Evolutionary conservation across 2,329 filamentous ascomycete species (phyloP).

Genomic region (Clonostachys solani): DNA sequence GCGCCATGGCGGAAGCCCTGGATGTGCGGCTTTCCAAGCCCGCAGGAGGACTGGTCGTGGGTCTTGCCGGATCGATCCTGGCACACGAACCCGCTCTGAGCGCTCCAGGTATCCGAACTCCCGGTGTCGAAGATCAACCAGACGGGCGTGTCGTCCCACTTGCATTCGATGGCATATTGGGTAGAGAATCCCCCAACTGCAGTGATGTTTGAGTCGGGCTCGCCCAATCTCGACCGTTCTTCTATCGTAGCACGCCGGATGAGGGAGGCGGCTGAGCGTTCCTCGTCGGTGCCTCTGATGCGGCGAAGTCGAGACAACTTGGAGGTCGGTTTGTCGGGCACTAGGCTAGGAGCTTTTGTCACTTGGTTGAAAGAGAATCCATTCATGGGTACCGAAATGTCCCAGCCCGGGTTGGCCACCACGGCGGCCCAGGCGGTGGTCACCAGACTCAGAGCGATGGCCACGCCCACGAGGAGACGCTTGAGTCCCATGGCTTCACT

Average conservation of each 20-base stretch:
- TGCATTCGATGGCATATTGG: constrained; percentile 34
- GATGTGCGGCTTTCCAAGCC: constrained; percentile 32
- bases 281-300: constrained; percentile 13
- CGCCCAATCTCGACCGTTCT: neutral
- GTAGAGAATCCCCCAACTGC: constrained; percentile 30
- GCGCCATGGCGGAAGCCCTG: constrained; percentile 32
- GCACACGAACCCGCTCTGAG: constrained; percentile 34
- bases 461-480: neutral
- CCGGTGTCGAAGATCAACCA: constrained; percentile 45
- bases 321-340: constrained; percentile 17
- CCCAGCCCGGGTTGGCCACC: constrained; percentile 11
- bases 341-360: constrained; percentile 16
- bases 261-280: constrained; percentile 21
- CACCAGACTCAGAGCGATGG: neutral
- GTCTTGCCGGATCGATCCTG: constrained; percentile 23
- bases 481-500: no score
- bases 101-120: constrained; percentile 47
- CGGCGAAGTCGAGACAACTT: constrained; percentile 25
- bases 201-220: constrained; percentile 27
- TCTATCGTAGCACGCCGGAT: constrained; percentile 13
- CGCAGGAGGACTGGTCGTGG: constrained; percentile 24
- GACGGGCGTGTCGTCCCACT: constrained; percentile 29
- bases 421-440: neutral
- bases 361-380: constrained; percentile 29
- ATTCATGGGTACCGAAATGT: constrained; percentile 22